Conservation (phyloP, 768 basidiomycete species). For the Amyloporia xantha region DNA sequence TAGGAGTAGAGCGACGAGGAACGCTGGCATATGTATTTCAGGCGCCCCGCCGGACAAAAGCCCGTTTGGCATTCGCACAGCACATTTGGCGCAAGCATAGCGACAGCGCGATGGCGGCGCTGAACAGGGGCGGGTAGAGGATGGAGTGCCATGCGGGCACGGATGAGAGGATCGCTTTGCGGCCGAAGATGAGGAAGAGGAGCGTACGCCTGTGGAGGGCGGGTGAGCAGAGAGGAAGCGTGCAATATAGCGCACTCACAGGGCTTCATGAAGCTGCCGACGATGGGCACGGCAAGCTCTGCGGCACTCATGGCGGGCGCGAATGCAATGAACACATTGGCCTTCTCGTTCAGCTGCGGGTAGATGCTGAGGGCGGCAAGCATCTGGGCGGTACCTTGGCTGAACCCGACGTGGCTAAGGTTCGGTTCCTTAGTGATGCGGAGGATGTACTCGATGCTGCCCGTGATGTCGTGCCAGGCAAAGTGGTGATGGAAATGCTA, state of each 20-base stretch:
- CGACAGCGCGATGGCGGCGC: conserved; percentile 57
- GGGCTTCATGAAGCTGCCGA: conserved; percentile 81
- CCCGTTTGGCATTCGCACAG: no score
- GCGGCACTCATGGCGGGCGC: conserved; percentile 81
- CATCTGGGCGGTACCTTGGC: conserved; percentile 74
- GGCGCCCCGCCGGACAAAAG: no score
- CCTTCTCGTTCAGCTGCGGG: conserved; percentile 66
- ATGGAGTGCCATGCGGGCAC: conserved; percentile 79
- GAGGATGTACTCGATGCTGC: conserved; percentile 73
- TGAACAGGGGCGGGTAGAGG: conserved; percentile 78
- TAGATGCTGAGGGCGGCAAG: conserved; percentile 83
- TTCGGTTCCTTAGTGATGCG: conserved; percentile 56
- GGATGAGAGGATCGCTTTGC: conserved; percentile 77
- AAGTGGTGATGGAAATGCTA: conserved; percentile 81
- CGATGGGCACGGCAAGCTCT: conserved; percentile 68
- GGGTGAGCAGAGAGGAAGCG: neutral
- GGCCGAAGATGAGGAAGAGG: conserved; percentile 79
- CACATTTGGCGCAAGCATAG: no score
- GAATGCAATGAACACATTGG: conserved; percentile 77
- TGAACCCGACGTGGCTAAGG: conserved; percentile 79
- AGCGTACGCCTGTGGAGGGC: conserved; percentile 57
- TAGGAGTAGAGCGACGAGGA: no score
- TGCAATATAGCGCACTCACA: conserved; percentile 40
- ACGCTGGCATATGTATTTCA: no score
- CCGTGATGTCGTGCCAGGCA: conserved; percentile 84